Base-by-base conservation (phyloP, 2,329 filamentous ascomycete species). In the Diaporthe capsici region DNA sequence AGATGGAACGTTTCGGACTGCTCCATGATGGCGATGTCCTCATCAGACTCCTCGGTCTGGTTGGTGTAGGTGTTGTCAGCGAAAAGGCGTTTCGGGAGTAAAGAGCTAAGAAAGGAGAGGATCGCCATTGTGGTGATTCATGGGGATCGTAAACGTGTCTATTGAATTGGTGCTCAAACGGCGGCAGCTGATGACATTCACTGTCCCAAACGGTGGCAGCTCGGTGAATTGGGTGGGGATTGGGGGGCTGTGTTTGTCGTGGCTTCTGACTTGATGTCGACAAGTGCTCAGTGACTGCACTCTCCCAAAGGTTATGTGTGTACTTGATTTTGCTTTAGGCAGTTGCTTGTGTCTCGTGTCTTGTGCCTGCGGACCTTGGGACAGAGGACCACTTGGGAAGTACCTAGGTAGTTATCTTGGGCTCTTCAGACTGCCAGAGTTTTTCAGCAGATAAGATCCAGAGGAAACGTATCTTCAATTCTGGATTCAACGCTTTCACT, bases 21-120 rank as follows among this genome's bases (percentile, higher is more conserved):
- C 4, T 49, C 47, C 44, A 39, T 53, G 63, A 25, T 25, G 31
- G 47, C 47, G 31, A n/a, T 20, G 42, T n/a, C 15, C 25, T 68
- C 47, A 22, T 39, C 34, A 20, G 25, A 6, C 7, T 51, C 9
- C 1, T 37, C 13, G 22, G 3, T 55, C 51, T 55, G 51, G 25
- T 28, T 12, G 25, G 51, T 39, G 2, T 39, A 10, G 3, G 17
- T 20, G 31, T 68, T 34, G 63, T 20, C 28, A 13, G 47, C 47
- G 22, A 53, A n/a, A n/a, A 53, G 5, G 4, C 13, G 22, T 15
- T 13, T 37, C 4, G 63, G 47, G 44, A 68, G 3, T 8, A 53
- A 13, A 47, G 47, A 68, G 63, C 20, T 13, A 7, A 68, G 63
- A 13, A 68, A 39, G 47, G 63, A 68, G 63, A 53, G 22, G 15